Conservation (phyloP, 176 grass and related monocot genomes). For the Oryza officinalis region DNA sequence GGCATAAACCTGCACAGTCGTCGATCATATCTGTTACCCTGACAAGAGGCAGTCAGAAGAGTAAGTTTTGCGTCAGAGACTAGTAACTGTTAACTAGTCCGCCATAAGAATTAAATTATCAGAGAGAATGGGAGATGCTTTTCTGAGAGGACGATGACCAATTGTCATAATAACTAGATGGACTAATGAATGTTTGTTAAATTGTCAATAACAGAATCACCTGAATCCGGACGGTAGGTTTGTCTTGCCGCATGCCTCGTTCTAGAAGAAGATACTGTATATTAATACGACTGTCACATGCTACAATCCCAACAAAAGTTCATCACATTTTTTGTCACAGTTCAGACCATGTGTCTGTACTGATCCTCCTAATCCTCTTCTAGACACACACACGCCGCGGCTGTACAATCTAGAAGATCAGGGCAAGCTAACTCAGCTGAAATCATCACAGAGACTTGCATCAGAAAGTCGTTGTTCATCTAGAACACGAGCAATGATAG, state of each 20-base stretch:
- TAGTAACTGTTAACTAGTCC: too few relatives aligned
- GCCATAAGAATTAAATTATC: neutral
- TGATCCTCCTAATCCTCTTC: neutral
- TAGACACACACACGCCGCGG: neutral
- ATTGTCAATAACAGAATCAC: neutral
- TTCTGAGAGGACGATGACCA: neutral
- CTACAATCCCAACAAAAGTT: neutral
- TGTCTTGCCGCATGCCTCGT: neutral
- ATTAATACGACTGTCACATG: neutral
- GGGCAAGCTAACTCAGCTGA: too few relatives aligned
- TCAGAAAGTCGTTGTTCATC: neutral
- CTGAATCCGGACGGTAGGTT: neutral
- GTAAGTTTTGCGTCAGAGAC: too few relatives aligned
- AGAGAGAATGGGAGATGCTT: neutral
- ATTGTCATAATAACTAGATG: neutral
- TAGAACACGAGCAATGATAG: conserved; percentile 15
- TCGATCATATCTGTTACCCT: neutral
- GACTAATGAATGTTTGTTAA: neutral
- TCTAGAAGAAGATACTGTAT: neutral
- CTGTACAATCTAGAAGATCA: neutral
- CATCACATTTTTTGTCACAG: neutral
- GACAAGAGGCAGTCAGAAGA: neutral
- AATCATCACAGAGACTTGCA: neutral
- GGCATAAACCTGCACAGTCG: neutral
- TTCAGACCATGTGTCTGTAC: neutral